Percentiles rank a stretch among this genome's conserved stretches.
Conservation (phyloP, 2,329 filamentous ascomycete genomes). For the Trichothecium sympodiale region DNA sequence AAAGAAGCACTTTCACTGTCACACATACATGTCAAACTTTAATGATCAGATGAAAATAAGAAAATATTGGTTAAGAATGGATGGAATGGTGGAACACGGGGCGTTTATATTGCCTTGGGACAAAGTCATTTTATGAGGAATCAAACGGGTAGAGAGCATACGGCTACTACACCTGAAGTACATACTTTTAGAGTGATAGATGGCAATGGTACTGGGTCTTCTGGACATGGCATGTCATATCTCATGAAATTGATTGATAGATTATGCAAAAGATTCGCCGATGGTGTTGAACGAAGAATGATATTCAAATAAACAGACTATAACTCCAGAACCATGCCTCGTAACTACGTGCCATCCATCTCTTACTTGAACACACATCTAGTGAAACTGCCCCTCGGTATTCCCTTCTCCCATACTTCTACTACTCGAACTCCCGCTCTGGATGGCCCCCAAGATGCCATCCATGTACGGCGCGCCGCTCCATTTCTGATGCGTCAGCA, state of each 20-base stretch:
- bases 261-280: no score
- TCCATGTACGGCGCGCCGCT: slow-evolving; percentile 63
- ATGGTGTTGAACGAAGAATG: not conserved
- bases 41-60: not conserved
- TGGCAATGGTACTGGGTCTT: not conserved
- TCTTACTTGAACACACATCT: slow-evolving; percentile 7
- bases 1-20: no score
- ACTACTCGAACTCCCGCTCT: slow-evolving; percentile 79
- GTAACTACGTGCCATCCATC: not conserved
- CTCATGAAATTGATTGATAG: no score
- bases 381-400: slow-evolving; percentile 62
- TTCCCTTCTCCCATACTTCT: slow-evolving; percentile 94
- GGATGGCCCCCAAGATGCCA: slow-evolving; percentile 79
- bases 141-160: no score
- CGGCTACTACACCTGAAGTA: no score
- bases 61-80: not conserved
- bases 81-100: not conserved
- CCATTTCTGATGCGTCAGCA: slow-evolving; percentile 93
- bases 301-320: no score
- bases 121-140: no score
- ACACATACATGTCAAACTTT: no score
- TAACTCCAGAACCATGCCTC: no score
- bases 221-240: not conserved
- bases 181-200: not conserved
- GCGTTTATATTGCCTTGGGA: no score